Base-by-base conservation (phyloP, 1,284 basidiomycete genomes). In the Nidula niveotomentosa region DNA sequence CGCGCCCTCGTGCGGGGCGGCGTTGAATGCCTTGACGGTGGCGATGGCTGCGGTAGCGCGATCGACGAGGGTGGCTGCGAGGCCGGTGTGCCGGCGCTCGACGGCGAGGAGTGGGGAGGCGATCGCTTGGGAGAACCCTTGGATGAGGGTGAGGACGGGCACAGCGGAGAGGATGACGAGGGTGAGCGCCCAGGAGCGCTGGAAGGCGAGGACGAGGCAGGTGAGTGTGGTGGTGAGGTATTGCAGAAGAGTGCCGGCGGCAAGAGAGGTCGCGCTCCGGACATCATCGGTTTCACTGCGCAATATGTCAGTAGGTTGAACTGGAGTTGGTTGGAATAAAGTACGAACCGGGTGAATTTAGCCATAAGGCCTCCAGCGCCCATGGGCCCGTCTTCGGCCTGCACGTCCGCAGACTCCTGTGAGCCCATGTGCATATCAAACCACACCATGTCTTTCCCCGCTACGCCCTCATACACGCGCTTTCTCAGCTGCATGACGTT, bases 11-110 rank as follows among this genome's bases (percentile, higher is more conserved):
- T 81, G 73, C 0, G 71, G 57, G 56, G 89, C 77, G 1, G 94
- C 94, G 70, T 97, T 98, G 81, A 96, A 97, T 0, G 93, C 93
- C 70, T 99, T 99, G 71, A 99, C 92, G 0, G 96, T 98, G 2
- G 91, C 75, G 62, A 99, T 95, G 44, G 91, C 85, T 6, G 84
- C 73, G 3, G 91, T 77, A 1, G 91, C 85, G 18, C 92, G 88
- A 60, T 96, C 90, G 58, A 96, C 79, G 53, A 90, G 80, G 3
- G 91, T 88, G 0, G 92, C 88, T 0, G 92, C 90, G 6, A 79
- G 76, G 9, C 89, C 85, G 3, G 89, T 85, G 7, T 85, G 80
- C 0, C 77, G 69, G 46, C 91, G 84, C 64, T 97, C 94, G 30
- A 69, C 69, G 3, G 78, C 75, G 56, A 95, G 81, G 53, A 90